Percentiles rank a stretch among this genome's conserved stretches.
Evolutionary conservation across 169 alveolate species (phyloP).

Genomic region (Amoebophrya sp.): DNA sequence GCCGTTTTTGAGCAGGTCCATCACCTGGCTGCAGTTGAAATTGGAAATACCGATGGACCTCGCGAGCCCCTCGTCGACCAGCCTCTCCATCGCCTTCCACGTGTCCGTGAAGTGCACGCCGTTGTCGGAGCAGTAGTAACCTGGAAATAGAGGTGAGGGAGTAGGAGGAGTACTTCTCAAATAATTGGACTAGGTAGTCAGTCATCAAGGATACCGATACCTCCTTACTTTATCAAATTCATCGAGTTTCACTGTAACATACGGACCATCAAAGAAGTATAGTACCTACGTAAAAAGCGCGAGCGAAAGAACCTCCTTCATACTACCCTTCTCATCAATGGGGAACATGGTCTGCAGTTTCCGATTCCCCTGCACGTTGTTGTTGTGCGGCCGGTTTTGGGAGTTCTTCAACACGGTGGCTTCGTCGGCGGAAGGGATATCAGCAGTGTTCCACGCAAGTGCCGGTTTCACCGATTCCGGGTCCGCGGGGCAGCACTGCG

Average conservation of each 20-base stretch:
- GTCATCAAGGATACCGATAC: too few species aligned
- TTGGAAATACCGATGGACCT: background rate
- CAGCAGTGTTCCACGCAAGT: background rate
- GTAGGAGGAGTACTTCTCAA: too few species aligned
- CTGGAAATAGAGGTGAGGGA: too few species aligned
- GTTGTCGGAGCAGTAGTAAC: background rate
- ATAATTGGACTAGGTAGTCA: too few species aligned
- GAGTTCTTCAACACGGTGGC: too few species aligned
- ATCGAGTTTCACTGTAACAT: too few species aligned
- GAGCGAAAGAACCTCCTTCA: too few species aligned
- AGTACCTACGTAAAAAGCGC: too few species aligned
- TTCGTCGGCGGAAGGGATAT: background rate
- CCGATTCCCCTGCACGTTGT: background rate
- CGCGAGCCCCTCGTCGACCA: background rate
- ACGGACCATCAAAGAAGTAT: too few species aligned
- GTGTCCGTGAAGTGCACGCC: background rate
- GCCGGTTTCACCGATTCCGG: background rate
- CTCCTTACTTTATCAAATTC: too few species aligned
- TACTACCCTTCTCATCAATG: background rate
- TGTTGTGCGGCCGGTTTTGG: background rate
- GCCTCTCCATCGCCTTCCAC: background rate
- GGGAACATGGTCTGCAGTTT: background rate
- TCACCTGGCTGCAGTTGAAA: background rate
- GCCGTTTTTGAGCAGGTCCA: background rate
- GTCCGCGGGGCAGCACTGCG: background rate